phyloP scores from a whole-genome alignment of 2,329 filamentous ascomycete species.

The Ceratocystis papillata region DNA sequence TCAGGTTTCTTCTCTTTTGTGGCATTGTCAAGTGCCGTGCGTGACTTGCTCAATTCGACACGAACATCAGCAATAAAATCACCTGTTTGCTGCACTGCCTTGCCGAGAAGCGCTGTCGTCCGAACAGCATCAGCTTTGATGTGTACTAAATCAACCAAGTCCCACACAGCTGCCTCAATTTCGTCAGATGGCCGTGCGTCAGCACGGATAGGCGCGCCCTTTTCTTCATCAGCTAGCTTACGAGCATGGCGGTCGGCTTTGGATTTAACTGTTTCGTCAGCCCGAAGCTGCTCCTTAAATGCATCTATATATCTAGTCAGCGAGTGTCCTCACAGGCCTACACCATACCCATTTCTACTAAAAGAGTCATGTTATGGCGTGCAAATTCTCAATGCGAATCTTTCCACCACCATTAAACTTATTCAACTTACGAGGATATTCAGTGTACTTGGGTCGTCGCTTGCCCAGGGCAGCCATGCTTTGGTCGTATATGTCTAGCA shows the following conservation, averaged over 20 bases:
- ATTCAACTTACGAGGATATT: constrained; percentile 34
- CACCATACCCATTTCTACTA: too few species aligned
- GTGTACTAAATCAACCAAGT: constrained; percentile 41
- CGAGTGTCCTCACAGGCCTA: background rate
- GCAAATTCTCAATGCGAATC: too few species aligned
- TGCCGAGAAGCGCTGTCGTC: constrained; percentile 35
- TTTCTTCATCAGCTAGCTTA: constrained; percentile 35
- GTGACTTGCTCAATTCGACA: constrained; percentile 39
- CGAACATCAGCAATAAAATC: constrained; percentile 41
- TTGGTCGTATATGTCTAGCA: constrained; percentile 36
- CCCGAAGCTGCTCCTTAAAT: constrained; percentile 39
- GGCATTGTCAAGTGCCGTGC: constrained; percentile 37
- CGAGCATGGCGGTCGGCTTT: constrained; percentile 39
- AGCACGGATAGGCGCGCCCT: constrained; percentile 36
- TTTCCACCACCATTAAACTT: background rate
- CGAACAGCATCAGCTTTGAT: constrained; percentile 36
- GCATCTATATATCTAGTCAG: constrained; percentile 29
- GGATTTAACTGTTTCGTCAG: constrained; percentile 38
- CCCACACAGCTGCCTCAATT: constrained; percentile 43
- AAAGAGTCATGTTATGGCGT: too few species aligned
- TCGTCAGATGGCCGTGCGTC: constrained; percentile 37
- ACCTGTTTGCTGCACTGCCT: constrained; percentile 42
- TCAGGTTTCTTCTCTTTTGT: constrained; percentile 36
- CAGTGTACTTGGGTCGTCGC: constrained; percentile 38
- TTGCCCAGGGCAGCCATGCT: constrained; percentile 36